A percentile compares a stretch with the other conserved stretches of the same genome.
These are phyloP conservation scores for Boletus pseudopeckii DNA, from an alignment of 768 basidiomycete species.

Conservation along the genomic window DNA sequence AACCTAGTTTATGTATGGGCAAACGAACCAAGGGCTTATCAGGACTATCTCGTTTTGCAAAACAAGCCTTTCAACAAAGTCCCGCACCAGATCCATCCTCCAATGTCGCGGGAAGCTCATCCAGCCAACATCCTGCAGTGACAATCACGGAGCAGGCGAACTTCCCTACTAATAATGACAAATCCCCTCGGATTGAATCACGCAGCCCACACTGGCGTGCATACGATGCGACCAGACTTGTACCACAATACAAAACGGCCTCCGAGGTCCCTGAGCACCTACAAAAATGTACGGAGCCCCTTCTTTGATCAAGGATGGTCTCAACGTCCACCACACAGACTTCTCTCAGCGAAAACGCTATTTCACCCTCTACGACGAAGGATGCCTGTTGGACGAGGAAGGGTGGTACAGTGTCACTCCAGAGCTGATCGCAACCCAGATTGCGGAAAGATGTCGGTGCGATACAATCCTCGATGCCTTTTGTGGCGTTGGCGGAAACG, in stretches of 20 bases:
- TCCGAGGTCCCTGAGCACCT: conserved; percentile 75
- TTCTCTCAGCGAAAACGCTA: conserved; percentile 80
- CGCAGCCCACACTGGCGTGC: conserved; percentile 34
- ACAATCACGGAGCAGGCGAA: not conserved
- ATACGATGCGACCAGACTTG: conserved; percentile 71
- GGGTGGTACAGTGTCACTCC: conserved; percentile 99
- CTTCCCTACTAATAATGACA: not conserved
- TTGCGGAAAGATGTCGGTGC: conserved; percentile 88
- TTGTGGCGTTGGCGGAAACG: conserved; percentile 96
- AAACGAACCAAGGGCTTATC: conserved; percentile 41
- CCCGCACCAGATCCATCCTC: not conserved
- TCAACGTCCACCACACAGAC: conserved; percentile 47
- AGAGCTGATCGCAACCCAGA: conserved; percentile 86
- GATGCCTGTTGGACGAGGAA: conserved; percentile 87
- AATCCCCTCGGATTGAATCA: conserved; percentile 24
- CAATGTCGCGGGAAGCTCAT: not conserved
- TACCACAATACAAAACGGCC: conserved; percentile 61
- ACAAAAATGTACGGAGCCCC: conserved; percentile 61
- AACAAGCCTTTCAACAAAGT: conserved; percentile 34
- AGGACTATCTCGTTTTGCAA: conserved; percentile 44
- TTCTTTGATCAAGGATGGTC: not conserved
- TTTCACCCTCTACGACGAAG: conserved; percentile 76
- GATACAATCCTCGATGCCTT: conserved; percentile 88
- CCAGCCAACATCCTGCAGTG: not conserved
- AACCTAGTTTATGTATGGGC: conserved; percentile 26